Conservation (phyloP, 768 basidiomycete species). For the Auricularia sp. region DNA sequence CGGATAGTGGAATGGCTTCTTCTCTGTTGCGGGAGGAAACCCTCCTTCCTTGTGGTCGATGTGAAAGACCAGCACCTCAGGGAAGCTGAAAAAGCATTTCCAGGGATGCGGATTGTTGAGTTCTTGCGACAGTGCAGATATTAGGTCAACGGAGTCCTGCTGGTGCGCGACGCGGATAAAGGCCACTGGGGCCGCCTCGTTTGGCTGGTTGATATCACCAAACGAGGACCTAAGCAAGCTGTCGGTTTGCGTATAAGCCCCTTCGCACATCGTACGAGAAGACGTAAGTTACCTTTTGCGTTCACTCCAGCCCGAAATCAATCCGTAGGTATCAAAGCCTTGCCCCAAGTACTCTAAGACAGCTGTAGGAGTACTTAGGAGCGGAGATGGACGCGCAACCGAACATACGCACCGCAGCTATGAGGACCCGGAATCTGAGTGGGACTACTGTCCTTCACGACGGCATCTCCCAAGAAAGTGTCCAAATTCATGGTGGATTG, state of each 20-base stretch:
- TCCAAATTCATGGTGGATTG: slow-evolving; percentile 3
- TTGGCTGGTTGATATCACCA: neutral
- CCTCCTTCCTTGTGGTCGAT: slow-evolving; percentile 22
- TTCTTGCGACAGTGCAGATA: slow-evolving; percentile 22
- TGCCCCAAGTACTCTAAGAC: too few relatives aligned
- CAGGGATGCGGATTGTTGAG: slow-evolving; percentile 27
- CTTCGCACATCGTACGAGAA: too few relatives aligned
- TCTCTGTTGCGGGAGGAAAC: slow-evolving; percentile 17
- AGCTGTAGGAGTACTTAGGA: too few relatives aligned
- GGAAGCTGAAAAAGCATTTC: slow-evolving; percentile 50
- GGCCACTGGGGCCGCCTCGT: slow-evolving; percentile 2
- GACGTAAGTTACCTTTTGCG: too few relatives aligned
- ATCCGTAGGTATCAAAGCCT: too few relatives aligned
- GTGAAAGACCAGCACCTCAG: slow-evolving; percentile 55
- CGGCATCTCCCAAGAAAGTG: too few relatives aligned
- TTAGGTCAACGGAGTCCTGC: slow-evolving; percentile 25
- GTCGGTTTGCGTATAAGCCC: neutral
- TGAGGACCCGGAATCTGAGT: too few relatives aligned
- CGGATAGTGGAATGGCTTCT: slow-evolving; percentile 46
- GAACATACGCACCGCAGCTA: too few relatives aligned
- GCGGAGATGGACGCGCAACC: too few relatives aligned
- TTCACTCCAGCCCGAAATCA: too few relatives aligned
- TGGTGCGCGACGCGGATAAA: neutral
- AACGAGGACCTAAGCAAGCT: neutral
- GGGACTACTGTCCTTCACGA: too few relatives aligned